Conservation (phyloP, 1,284 basidiomycete genomes). For the Polyporus tsugae region DNA sequence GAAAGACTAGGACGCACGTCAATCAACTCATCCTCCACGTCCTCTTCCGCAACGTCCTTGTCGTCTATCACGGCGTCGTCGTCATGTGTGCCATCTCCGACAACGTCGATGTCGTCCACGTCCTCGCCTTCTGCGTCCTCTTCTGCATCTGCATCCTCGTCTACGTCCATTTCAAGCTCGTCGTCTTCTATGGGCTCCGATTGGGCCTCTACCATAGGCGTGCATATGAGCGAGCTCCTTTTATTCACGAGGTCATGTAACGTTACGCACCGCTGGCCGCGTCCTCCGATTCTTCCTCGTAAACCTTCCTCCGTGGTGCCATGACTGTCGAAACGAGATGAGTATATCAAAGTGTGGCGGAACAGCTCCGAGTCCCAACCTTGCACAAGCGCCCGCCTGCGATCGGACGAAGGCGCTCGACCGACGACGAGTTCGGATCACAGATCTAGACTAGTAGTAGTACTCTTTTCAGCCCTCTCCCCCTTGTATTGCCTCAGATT, state of each 20-base stretch:
- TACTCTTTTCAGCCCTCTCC: too few relatives aligned
- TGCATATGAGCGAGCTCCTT: neutral
- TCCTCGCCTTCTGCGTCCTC: conserved; percentile 40
- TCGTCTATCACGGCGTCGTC: conserved; percentile 43
- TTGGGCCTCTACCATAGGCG: conserved; percentile 24
- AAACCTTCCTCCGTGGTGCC: conserved; percentile 30
- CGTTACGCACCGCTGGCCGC: conserved; percentile 35
- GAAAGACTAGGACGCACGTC: conserved; percentile 33
- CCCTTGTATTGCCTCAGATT: too few relatives aligned
- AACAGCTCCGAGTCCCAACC: neutral
- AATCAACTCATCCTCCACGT: conserved; percentile 45
- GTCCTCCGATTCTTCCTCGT: conserved; percentile 36
- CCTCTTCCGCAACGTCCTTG: conserved; percentile 43
- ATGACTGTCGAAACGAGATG: conserved; percentile 9
- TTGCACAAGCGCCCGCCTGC: neutral
- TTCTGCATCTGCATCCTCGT: conserved; percentile 41
- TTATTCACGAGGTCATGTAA: neutral
- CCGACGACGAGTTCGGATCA: too few relatives aligned
- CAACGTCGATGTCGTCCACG: conserved; percentile 37
- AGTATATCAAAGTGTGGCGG: neutral
- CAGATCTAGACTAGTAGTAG: too few relatives aligned
- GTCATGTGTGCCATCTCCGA: conserved; percentile 44
- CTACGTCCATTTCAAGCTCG: conserved; percentile 40
- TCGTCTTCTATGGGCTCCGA: conserved; percentile 35
- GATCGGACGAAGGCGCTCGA: too few relatives aligned